phyloP scores from a whole-genome alignment of 129 eudicot genomes.

The Chrysanthemum makinoi region DNA sequence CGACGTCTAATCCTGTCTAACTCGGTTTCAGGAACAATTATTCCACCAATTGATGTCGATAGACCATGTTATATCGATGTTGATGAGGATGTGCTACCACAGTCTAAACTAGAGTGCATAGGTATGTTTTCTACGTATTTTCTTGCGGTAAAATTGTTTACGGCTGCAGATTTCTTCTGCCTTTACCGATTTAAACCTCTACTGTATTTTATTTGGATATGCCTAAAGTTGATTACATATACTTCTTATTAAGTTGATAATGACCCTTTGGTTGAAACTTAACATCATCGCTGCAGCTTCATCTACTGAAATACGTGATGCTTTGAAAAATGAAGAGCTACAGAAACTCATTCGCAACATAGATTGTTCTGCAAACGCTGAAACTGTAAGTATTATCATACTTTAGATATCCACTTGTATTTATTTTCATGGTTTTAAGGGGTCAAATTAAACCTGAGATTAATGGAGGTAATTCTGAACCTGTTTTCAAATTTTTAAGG shows the following conservation, averaged over 20 bases:
- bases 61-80: conserved; percentile 58
- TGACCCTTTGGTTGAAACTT: conserved; percentile 3
- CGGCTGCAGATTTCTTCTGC: neutral
- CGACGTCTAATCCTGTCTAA: neutral
- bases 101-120: conserved; percentile 56
- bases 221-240: neutral
- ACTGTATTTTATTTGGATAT: neutral
- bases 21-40: conserved; percentile 25
- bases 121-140: conserved; percentile 42
- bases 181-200: neutral
- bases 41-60: conserved; percentile 33
- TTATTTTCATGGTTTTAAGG: conserved; percentile 1
- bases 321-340: conserved; percentile 60
- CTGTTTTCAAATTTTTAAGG: conserved; percentile 34
- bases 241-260: neutral
- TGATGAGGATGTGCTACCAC: conserved; percentile 45
- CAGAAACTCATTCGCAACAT: conserved; percentile 57
- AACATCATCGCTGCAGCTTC: conserved; percentile 49
- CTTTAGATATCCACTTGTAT: neutral
- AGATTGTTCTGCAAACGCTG: conserved; percentile 54
- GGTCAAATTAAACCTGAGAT: neutral
- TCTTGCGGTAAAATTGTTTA: neutral
- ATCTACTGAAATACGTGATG: conserved; percentile 62
- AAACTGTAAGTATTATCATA: conserved; percentile 39
- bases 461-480: neutral